Evolutionary conservation across 306 rosid species (phyloP).

Genomic region (Biancaea sappan): DNA sequence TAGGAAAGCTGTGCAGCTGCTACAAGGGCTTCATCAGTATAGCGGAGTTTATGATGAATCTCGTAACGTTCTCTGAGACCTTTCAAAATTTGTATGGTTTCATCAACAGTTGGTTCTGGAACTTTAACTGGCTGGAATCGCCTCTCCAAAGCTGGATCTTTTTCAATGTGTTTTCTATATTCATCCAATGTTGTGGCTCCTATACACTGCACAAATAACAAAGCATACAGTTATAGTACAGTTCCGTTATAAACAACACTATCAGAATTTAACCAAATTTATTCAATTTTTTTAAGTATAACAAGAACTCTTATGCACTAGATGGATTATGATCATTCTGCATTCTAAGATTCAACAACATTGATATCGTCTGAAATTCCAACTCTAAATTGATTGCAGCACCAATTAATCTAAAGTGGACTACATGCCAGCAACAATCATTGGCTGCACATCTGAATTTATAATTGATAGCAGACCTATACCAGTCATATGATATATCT

Average conservation of each 20-base stretch:
- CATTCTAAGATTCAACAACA: background rate
- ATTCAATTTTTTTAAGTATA: background rate
- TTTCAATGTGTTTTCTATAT: slow-evolving; percentile 95
- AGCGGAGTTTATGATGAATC: slow-evolving; percentile 95
- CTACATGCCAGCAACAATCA: slow-evolving; percentile 1
- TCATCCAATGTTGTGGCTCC: slow-evolving; percentile 98
- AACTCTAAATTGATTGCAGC: background rate
- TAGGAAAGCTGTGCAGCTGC: slow-evolving; percentile 90
- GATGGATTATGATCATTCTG: slow-evolving; percentile 1
- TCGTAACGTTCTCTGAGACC: slow-evolving; percentile 96
- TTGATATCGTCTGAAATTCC: background rate
- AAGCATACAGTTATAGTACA: slow-evolving; percentile 6
- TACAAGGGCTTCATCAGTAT: slow-evolving; percentile 86
- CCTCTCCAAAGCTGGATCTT: slow-evolving; percentile 94
- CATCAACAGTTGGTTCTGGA: slow-evolving; percentile 92
- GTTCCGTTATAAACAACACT: slow-evolving; percentile 1
- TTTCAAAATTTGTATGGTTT: slow-evolving; percentile 80
- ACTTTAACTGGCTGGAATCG: slow-evolving; percentile 95
- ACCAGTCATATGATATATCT: background rate
- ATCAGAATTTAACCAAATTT: slow-evolving; percentile 9
- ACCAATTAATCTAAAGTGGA: background rate
- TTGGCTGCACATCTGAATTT: too few species aligned
- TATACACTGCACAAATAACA: slow-evolving; percentile 68
- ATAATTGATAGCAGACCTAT: background rate
- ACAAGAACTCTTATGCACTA: background rate